phyloP scores from a whole-genome alignment of 2,329 filamentous ascomycete species.

The Aspergillus hortae region DNA sequence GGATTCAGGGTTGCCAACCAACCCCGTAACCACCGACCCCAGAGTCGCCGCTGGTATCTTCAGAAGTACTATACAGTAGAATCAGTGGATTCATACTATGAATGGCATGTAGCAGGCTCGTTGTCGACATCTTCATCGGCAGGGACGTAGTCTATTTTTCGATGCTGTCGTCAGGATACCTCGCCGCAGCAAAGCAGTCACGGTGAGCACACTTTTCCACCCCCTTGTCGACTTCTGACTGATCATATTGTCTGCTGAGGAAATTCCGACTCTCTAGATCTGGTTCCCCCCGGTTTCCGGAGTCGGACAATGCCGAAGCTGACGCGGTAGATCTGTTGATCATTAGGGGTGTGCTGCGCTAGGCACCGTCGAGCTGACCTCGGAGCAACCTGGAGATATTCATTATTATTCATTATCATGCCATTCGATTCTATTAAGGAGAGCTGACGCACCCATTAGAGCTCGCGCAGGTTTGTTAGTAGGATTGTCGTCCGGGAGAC shows the following conservation, averaged over 20 bases:
- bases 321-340: constrained; percentile 14
- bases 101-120: constrained; percentile 8
- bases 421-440: too few relatives aligned
- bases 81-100: constrained; percentile 5
- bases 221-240: not conserved
- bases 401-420: too few relatives aligned
- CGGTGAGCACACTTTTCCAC: not conserved
- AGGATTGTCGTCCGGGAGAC: too few relatives aligned
- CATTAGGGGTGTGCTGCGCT: too few relatives aligned
- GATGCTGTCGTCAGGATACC: too few relatives aligned
- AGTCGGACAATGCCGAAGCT: constrained; percentile 16
- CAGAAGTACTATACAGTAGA: not conserved
- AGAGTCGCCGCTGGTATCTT: not conserved
- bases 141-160: constrained; percentile 3
- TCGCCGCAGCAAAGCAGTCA: too few relatives aligned
- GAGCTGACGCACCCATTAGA: too few relatives aligned
- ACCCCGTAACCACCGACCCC: not conserved
- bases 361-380: too few relatives aligned
- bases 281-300: constrained; percentile 8
- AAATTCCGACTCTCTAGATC: constrained; percentile 8
- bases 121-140: not conserved
- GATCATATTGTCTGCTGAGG: constrained; percentile 1
- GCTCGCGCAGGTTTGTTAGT: too few relatives aligned
- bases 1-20: not conserved
- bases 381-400: too few relatives aligned